Conservation (phyloP, 495 filamentous ascomycete species). For the Xylaria acuta region DNA sequence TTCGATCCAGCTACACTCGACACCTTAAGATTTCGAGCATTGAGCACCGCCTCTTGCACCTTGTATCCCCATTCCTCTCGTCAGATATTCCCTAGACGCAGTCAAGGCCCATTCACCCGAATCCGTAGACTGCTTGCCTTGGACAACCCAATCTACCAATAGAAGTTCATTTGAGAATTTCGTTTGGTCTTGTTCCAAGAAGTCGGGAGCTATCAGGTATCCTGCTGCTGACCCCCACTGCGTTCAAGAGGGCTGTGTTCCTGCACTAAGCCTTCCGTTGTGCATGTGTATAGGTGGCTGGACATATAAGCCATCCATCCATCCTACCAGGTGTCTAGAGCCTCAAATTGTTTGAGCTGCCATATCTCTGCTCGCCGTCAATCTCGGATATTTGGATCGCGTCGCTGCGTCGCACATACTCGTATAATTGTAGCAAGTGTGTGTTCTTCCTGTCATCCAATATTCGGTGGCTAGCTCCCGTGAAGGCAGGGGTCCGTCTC, state of each 20-base stretch:
- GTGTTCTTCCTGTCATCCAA: conserved; percentile 13
- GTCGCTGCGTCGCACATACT: conserved; percentile 19
- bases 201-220: neutral
- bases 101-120: neutral
- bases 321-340: conserved; percentile 4
- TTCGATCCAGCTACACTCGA: neutral
- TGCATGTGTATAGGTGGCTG: conserved; percentile 30
- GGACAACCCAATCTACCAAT: conserved; percentile 1
- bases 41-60: neutral
- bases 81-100: conserved; percentile 4
- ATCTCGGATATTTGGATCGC: conserved; percentile 2
- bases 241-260: conserved; percentile 23
- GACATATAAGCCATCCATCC: conserved; percentile 22
- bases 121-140: conserved; percentile 9
- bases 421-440: conserved; percentile 27
- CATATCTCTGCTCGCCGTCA: neutral
- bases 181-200: neutral
- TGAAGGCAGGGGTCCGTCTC: conserved; percentile 10
- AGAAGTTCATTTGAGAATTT: conserved; percentile 14
- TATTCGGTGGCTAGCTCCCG: conserved; percentile 14
- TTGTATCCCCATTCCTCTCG: neutral
- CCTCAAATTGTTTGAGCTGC: neutral
- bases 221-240: conserved; percentile 19
- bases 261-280: conserved; percentile 26
- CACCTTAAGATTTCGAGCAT: neutral